Evolutionary conservation across 768 basidiomycete species (phyloP).

Genomic region (Stropharia rugosoannulata): DNA sequence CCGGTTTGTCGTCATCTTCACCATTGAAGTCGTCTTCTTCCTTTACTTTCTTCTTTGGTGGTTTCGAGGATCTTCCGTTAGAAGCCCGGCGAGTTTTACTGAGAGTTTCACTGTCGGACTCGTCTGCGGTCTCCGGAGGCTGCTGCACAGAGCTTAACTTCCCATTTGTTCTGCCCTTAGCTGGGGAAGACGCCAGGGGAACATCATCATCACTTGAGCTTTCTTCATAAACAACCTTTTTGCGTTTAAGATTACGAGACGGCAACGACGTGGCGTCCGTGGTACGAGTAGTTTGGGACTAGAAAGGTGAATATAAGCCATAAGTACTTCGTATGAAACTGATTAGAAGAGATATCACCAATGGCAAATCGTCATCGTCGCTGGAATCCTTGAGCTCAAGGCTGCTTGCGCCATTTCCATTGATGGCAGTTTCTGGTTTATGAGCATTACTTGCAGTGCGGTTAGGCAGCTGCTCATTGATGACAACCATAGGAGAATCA

Average conservation of each 20-base stretch:
- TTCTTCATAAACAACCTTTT: slow-evolving; percentile 50
- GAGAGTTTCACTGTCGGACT: slow-evolving; percentile 37
- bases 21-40: slow-evolving; percentile 38
- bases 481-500: slow-evolving; percentile 52
- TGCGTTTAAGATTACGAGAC: slow-evolving; percentile 53
- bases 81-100: slow-evolving; percentile 45
- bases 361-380: slow-evolving; percentile 70
- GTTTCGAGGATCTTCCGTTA: slow-evolving; percentile 49
- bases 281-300: slow-evolving; percentile 56
- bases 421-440: slow-evolving; percentile 33
- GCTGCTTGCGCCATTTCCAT: slow-evolving; percentile 42
- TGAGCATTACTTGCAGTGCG: slow-evolving; percentile 42
- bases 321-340: slow-evolving; percentile 10
- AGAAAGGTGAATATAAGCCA: slow-evolving; percentile 20
- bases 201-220: slow-evolving; percentile 73
- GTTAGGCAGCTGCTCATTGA: slow-evolving; percentile 54
- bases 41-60: slow-evolving; percentile 66
- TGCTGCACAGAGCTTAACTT: slow-evolving; percentile 32
- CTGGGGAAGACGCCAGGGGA: slow-evolving; percentile 72
- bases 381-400: slow-evolving; percentile 51
- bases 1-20: slow-evolving; percentile 35
- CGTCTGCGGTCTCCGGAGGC: slow-evolving; percentile 36
- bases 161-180: slow-evolving; percentile 46
- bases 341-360: slow-evolving; percentile 45
- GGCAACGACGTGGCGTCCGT: slow-evolving; percentile 40